phyloP scores from a whole-genome alignment of 768 basidiomycete species.

The Lactarius hengduanensis region DNA sequence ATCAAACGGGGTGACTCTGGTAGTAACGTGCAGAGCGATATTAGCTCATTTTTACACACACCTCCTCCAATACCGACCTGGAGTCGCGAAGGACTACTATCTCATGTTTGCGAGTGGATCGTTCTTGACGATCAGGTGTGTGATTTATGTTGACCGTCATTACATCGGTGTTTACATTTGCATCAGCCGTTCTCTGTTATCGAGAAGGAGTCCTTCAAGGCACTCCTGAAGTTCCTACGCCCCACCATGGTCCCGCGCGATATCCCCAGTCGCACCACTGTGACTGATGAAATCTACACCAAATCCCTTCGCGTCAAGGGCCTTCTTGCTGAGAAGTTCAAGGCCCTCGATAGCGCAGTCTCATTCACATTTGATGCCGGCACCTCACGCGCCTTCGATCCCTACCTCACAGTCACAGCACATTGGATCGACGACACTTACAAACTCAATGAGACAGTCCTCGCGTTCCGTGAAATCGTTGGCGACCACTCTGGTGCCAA shows the following conservation, averaged over 20 bases:
- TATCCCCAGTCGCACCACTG: neutral
- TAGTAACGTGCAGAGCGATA: neutral
- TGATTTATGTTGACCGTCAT: no score
- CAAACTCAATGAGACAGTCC: neutral
- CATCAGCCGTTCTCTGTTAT: no score
- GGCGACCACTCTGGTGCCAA: neutral
- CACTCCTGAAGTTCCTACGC: no score
- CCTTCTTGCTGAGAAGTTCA: neutral
- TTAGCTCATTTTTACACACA: neutral
- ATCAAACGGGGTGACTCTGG: neutral
- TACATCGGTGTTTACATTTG: neutral
- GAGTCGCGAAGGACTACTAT: neutral
- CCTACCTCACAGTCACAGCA: neutral
- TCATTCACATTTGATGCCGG: slow-evolving; percentile 2
- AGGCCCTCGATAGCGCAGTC: neutral
- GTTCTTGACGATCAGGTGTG: neutral
- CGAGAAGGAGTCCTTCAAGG: no score
- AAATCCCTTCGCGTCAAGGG: no score
- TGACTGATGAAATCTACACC: no score
- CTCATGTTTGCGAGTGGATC: neutral
- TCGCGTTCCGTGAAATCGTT: neutral
- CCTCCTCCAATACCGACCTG: neutral
- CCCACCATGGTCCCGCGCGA: no score
- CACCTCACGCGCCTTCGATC: neutral
- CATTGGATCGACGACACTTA: neutral